These are phyloP conservation scores for Lepidium africanum DNA, from an alignment of 345 rosid species.

Conservation along the genomic window DNA sequence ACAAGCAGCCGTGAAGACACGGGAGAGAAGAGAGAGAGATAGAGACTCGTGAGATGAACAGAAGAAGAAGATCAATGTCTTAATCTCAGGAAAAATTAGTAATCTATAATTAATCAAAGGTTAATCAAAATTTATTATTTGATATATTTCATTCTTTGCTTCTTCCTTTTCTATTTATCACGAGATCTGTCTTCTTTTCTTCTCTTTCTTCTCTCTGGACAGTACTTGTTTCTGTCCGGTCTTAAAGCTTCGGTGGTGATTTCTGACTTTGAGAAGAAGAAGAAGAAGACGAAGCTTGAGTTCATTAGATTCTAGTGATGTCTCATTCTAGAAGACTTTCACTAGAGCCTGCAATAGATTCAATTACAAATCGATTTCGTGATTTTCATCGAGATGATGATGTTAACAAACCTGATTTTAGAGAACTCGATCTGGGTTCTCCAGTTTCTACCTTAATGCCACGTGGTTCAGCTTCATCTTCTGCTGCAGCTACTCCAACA, in stretches of 20 bases:
- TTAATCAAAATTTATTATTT: background rate
- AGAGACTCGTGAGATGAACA: constrained; percentile 28
- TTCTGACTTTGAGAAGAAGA: constrained; percentile 13
- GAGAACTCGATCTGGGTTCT: constrained; percentile 86
- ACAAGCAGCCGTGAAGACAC: constrained; percentile 30
- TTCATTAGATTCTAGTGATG: constrained; percentile 23
- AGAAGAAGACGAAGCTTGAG: background rate
- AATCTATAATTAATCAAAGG: constrained; percentile 1
- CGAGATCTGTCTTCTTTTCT: constrained; percentile 56
- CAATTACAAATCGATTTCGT: constrained; percentile 39
- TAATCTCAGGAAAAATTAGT: background rate
- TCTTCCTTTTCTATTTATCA: constrained; percentile 57
- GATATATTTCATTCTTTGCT: constrained; percentile 39
- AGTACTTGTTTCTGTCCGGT: constrained; percentile 14
- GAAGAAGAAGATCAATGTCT: constrained; percentile 25
- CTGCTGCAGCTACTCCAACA: constrained; percentile 21
- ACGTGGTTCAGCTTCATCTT: constrained; percentile 31
- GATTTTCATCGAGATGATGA: constrained; percentile 21
- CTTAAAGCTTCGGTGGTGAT: constrained; percentile 15
- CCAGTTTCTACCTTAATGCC: constrained; percentile 74
- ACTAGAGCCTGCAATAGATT: constrained; percentile 30
- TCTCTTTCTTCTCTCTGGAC: constrained; percentile 20
- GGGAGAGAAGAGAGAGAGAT: constrained; percentile 12
- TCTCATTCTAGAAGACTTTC: constrained; percentile 42
- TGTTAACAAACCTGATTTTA: constrained; percentile 81